Base-by-base conservation (phyloP, 1,139 yeast genomes). In the Torulaspora globosa region DNA sequence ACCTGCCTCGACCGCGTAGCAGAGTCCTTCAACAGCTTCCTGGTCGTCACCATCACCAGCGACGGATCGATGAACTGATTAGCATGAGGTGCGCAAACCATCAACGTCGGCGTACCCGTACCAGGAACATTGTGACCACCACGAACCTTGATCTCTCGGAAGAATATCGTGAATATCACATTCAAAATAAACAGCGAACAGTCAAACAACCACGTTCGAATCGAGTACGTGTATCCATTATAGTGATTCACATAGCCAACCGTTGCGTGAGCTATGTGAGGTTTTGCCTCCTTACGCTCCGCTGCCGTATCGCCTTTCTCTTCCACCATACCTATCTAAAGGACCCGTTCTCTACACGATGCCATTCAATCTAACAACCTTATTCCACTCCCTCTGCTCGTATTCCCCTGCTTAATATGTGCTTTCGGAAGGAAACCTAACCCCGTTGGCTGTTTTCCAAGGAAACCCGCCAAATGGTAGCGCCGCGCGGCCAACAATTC, bases 1-100 rank as follows among this genome's bases (percentile, higher is more conserved):
- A 54, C 74, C 65, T 58, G 87, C 63, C 49, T 74, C 68, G 26
- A 65, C 47, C 46, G 55, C 41, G 48, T 28, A 63, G 48, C 74
- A 68, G 24, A 65, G 47, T 45, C 57, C 43, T 49, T 32, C 46
- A 57, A 50, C 30, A 60, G 40, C 37, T 60, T 52, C 49, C 70
- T 60, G 11, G 82, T 76, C 47, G 77, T 80, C 43, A 75, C 70
- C 75, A 80, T 75, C 18, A 81, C 72, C 30, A 84, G 68, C 4
- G 83, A 74, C 2, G 85, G 87, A 62, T 84, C 94, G 26, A 84
- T 79, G 57, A 84, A 84, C 61, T 84, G 94, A 61, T 84, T 84
- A 14, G 88, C 88, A 66, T 84, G 92, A 1, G 94, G 92, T 1
- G 90, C 92, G 36, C 83, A 83, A 26, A 84, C 92, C 47, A 84